A percentile compares a stretch with the other conserved stretches of the same genome.
phyloP scores from a whole-genome alignment of 2,329 filamentous ascomycete species.

The Epichloe aotearoae region DNA sequence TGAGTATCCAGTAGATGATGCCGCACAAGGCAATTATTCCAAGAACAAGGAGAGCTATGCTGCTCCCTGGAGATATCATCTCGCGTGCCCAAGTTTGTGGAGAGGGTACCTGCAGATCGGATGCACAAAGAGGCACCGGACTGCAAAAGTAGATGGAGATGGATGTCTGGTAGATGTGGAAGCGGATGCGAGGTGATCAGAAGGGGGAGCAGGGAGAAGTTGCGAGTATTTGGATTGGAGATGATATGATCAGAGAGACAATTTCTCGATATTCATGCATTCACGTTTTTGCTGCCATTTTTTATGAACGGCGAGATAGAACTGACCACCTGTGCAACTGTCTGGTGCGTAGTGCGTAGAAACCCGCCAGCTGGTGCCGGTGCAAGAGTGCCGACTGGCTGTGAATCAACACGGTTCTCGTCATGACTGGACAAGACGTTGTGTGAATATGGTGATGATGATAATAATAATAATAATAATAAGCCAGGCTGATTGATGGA shows the following conservation, averaged over 20 bases:
- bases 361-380: neutral
- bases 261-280: neutral
- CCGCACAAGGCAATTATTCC: conserved; percentile 17
- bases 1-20: conserved; percentile 17
- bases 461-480: too few relatives aligned
- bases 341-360: neutral
- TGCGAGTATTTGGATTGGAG: neutral
- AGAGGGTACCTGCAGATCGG: neutral
- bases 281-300: neutral
- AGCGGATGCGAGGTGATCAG: neutral
- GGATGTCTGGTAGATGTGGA: neutral
- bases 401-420: neutral
- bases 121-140: neutral
- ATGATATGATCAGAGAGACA: neutral
- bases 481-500: too few relatives aligned
- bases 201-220: neutral
- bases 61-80: conserved; percentile 8
- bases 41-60: conserved; percentile 21
- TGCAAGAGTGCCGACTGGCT: neutral
- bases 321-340: neutral
- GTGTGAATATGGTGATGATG: neutral
- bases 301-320: neutral
- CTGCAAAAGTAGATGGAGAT: neutral
- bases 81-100: neutral
- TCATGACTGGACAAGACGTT: neutral